Evolutionary conservation across 2,329 filamentous ascomycete genomes (phyloP).

Genomic region (Proliferodiscus dingleyae): DNA sequence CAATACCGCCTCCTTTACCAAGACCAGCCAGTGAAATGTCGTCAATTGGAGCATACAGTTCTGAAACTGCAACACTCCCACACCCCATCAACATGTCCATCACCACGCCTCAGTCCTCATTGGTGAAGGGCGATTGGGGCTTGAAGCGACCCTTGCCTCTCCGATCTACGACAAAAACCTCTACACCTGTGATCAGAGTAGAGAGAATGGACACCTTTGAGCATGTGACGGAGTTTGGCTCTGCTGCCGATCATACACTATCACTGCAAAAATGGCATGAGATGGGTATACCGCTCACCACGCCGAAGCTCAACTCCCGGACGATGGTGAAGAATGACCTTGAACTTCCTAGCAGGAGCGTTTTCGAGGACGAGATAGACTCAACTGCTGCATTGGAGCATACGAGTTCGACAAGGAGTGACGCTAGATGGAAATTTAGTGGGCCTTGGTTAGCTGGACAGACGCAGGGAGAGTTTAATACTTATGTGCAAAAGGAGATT

Average conservation of each 20-base stretch:
- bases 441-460: constrained; percentile 64
- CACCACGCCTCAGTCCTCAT: constrained; percentile 67
- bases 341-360: constrained; percentile 38
- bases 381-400: constrained; percentile 38
- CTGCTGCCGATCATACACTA: constrained; percentile 73
- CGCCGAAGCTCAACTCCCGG: constrained; percentile 34
- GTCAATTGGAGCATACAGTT: constrained; percentile 45
- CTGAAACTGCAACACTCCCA: constrained; percentile 66
- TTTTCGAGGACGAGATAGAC: constrained; percentile 56
- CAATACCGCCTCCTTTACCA: constrained; percentile 72
- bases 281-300: constrained; percentile 66
- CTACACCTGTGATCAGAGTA: constrained; percentile 71
- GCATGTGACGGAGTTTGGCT: constrained; percentile 83
- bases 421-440: constrained; percentile 59
- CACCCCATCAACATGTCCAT: constrained; percentile 83
- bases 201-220: constrained; percentile 78
- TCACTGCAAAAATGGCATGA: constrained; percentile 85
- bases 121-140: constrained; percentile 82
- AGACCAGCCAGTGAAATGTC: constrained; percentile 49
- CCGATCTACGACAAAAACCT: constrained; percentile 65
- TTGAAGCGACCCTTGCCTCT: constrained; percentile 79
- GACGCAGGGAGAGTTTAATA: constrained; percentile 54
- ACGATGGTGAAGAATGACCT: constrained; percentile 6
- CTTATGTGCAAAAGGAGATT: constrained; percentile 51
- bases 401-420: constrained; percentile 30